Base-by-base conservation (phyloP, 2,329 filamentous ascomycete species). In the Blastomyces percursus region DNA sequence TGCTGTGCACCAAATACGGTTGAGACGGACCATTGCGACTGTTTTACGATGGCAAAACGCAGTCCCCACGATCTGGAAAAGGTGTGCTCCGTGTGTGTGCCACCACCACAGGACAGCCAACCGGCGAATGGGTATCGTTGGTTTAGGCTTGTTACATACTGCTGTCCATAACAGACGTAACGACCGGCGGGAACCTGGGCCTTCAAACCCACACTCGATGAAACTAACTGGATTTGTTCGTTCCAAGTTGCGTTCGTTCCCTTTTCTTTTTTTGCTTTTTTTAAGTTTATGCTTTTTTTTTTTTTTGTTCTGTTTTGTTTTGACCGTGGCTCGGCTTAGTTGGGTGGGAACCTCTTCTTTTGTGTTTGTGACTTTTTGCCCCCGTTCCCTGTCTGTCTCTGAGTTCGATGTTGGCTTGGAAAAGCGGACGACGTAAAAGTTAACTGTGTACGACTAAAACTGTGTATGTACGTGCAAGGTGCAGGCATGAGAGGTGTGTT, bases 21-120 rank as follows among this genome's bases (percentile, higher is more conserved):
- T n/a, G n/a, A n/a, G n/a, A n/a, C n/a, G n/a, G n/a, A n/a, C n/a
- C n/a, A n/a, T n/a, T n/a, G n/a, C n/a, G n/a, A n/a, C n/a, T 63
- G 64, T 66, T 66, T 65, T 66, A 68, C 61, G 57, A 61, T 14
- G 44, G 61, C 52, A 59, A 60, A 65, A 65, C 65, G 61, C 66
- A 67, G 65, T 67, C 67, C 67, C 69, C 69, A 70, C 69, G 69
- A 71, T 69, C 66, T 68, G 64, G 66, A 65, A 67, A 67, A 65
- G 62, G 59, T 55, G 24, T 61, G 51, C n/a, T 46, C 40, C 21
- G 32, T 57, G 55, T 57, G 55, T 21, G 55, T 58, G 55, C 55
- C 55, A 58, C 55, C 55, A 35, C 27, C 19, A 8, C 21, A 52
- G 52, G 55, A 44, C 55, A 58, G 55, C 55, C 14, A 44, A 44